phyloP scores from a whole-genome alignment of 192 early-diverging fungal species.

The Polychytrium aggregatum region DNA sequence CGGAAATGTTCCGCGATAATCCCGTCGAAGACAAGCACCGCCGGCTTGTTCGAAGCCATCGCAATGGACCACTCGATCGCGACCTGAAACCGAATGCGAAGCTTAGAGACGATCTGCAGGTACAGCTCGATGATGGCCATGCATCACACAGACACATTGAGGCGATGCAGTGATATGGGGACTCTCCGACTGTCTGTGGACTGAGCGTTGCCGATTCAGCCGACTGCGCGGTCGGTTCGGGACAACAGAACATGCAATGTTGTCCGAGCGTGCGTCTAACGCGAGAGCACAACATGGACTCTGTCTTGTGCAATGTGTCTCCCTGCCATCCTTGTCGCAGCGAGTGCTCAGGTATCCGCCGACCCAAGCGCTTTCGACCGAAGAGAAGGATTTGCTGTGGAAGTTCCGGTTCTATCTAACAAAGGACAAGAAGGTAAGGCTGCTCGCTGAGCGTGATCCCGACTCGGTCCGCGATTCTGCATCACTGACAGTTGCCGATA shows the following conservation, averaged over 20 bases:
- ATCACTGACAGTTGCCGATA: too few relatives aligned
- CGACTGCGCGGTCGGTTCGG: too few relatives aligned
- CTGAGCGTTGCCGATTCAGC: too few relatives aligned
- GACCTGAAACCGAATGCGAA: constrained; percentile 97
- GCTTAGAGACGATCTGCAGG: constrained; percentile 66
- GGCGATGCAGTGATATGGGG: neutral
- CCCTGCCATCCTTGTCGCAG: too few relatives aligned
- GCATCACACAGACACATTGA: neutral
- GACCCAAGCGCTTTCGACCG: constrained; percentile 65
- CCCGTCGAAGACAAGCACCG: constrained; percentile 93
- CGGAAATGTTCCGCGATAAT: constrained; percentile 83
- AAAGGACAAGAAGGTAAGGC: constrained; percentile 69
- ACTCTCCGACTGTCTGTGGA: too few relatives aligned
- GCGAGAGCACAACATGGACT: too few relatives aligned
- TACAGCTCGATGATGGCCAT: neutral
- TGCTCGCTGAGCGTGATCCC: too few relatives aligned
- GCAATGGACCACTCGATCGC: constrained; percentile 79
- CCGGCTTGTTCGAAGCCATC: constrained; percentile 75
- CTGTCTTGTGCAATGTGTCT: too few relatives aligned
- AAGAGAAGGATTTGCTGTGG: constrained; percentile 95
- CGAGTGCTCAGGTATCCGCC: constrained; percentile 87
- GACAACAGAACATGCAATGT: too few relatives aligned
- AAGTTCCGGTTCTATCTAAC: constrained; percentile 95
- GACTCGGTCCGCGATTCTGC: too few relatives aligned
- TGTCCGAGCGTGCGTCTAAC: too few relatives aligned